phyloP scores from a whole-genome alignment of 257 asterid species.

The Primulina eburnea region DNA sequence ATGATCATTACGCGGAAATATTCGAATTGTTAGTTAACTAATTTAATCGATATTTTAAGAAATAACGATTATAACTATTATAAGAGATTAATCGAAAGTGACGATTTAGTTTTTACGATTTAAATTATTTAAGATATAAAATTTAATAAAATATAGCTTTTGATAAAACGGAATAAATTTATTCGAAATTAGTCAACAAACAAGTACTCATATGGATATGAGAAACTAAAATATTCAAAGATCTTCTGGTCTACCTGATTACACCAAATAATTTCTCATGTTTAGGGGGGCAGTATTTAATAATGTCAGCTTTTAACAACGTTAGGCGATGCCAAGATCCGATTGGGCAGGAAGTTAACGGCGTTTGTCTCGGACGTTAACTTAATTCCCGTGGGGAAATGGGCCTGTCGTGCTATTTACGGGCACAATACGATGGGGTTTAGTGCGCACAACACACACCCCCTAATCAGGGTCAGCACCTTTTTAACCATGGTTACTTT shows the following conservation, averaged over 20 bases:
- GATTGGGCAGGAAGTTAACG: conserved; percentile 40
- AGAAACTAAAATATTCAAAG: not conserved
- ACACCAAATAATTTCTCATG: conserved; percentile 12
- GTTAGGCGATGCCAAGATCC: conserved; percentile 29
- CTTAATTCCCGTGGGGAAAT: conserved; percentile 46
- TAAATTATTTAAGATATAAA: no score
- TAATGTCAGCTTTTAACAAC: conserved; percentile 31
- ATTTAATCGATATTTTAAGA: no score
- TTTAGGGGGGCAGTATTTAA: conserved; percentile 37
- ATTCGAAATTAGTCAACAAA: no score
- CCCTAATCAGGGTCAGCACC: not conserved
- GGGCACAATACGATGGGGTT: conserved; percentile 49
- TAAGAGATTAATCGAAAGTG: no score
- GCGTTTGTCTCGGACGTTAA: conserved; percentile 37
- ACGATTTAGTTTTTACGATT: no score
- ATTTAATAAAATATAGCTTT: no score
- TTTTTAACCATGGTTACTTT: conserved; percentile 28
- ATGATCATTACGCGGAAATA: no score
- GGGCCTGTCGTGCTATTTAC: conserved; percentile 60
- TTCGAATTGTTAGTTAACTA: no score
- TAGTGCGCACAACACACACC: conserved; percentile 11
- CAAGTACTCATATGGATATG: no score
- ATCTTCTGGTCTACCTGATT: not conserved
- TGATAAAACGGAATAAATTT: no score
- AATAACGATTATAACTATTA: no score